Percentiles rank a stretch among this genome's conserved stretches.
phyloP scores from a whole-genome alignment of 305 asterid species.

The Caryopteris hybrid region DNA sequence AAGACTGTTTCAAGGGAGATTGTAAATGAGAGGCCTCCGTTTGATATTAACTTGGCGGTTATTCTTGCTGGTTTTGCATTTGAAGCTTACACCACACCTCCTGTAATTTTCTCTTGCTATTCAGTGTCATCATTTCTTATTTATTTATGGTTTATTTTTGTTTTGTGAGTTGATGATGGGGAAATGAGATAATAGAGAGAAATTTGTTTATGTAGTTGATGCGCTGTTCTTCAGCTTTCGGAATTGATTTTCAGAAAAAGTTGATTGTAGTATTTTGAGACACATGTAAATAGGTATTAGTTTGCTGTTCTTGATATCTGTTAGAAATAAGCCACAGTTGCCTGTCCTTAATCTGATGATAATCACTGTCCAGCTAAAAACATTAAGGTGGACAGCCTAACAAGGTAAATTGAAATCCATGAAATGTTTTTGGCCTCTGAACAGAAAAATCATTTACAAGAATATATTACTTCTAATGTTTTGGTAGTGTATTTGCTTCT shows the following conservation, averaged over 20 bases:
- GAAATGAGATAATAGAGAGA: background rate
- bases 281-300: background rate
- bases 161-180: slow-evolving; percentile 3
- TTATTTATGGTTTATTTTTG: background rate
- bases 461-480: background rate
- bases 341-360: background rate
- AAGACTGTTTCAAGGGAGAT: slow-evolving; percentile 27
- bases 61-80: slow-evolving; percentile 98
- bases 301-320: background rate
- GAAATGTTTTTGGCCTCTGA: background rate
- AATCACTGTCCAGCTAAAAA: too few species aligned
- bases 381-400: background rate
- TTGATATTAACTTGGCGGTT: slow-evolving; percentile 89
- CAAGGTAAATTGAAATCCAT: background rate
- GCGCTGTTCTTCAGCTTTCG: slow-evolving; percentile 9
- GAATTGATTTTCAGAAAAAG: background rate
- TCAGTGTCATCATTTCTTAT: background rate
- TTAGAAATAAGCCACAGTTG: background rate
- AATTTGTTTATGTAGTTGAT: background rate
- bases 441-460: background rate
- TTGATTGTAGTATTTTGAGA: background rate
- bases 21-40: slow-evolving; percentile 52
- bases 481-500: background rate
- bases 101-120: slow-evolving; percentile 40
- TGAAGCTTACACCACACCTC: slow-evolving; percentile 90